A percentile compares a stretch with the other conserved stretches of the same genome.
phyloP scores from a whole-genome alignment of 2,329 filamentous ascomycete species.

The Colletotrichum cereale region DNA sequence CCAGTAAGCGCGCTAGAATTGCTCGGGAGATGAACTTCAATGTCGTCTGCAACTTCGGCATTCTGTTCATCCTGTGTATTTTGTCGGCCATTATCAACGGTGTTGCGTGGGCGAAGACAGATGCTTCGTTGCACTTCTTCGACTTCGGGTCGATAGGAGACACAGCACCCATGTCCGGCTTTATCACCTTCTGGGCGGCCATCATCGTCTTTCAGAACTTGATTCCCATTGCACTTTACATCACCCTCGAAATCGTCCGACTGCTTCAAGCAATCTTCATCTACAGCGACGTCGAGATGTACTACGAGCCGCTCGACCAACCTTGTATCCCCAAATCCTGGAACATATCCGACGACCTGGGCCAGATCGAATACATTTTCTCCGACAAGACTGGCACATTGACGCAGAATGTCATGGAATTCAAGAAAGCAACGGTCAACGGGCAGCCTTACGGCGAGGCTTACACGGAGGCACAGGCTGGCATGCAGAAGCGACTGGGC shows the following conservation, averaged over 20 bases:
- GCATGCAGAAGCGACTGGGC: slow-evolving; percentile 93
- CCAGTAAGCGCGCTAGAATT: slow-evolving; percentile 91
- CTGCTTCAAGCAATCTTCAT: slow-evolving; percentile 97
- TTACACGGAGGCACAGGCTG: slow-evolving; percentile 96
- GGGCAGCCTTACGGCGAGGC: slow-evolving; percentile 97
- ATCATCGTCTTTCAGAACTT: slow-evolving; percentile 98
- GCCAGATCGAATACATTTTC: slow-evolving; percentile 99
- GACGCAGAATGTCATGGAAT: slow-evolving; percentile 97
- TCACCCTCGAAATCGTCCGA: slow-evolving; percentile 94
- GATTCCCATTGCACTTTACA: slow-evolving; percentile 98
- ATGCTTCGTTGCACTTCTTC: slow-evolving; percentile 84
- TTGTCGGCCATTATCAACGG: slow-evolving; percentile 88
- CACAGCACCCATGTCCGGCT: slow-evolving; percentile 81
- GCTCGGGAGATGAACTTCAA: slow-evolving; percentile 97
- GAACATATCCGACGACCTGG: slow-evolving; percentile 98
- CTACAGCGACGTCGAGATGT: slow-evolving; percentile 96
- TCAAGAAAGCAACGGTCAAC: slow-evolving; percentile 98
- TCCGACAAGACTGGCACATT: slow-evolving; percentile 93
- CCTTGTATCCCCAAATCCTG: slow-evolving; percentile 97
- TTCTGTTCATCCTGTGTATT: slow-evolving; percentile 91
- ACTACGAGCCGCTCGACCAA: slow-evolving; percentile 93
- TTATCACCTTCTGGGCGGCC: slow-evolving; percentile 97
- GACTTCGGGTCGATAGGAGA: slow-evolving; percentile 87
- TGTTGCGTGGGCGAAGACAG: slow-evolving; percentile 79
- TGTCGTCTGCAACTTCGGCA: slow-evolving; percentile 94